A percentile compares a stretch with the other conserved stretches of the same genome.
These are phyloP conservation scores for Crithidia fasciculata DNA, from an alignment of 208 protist species.

Conservation along the genomic window DNA sequence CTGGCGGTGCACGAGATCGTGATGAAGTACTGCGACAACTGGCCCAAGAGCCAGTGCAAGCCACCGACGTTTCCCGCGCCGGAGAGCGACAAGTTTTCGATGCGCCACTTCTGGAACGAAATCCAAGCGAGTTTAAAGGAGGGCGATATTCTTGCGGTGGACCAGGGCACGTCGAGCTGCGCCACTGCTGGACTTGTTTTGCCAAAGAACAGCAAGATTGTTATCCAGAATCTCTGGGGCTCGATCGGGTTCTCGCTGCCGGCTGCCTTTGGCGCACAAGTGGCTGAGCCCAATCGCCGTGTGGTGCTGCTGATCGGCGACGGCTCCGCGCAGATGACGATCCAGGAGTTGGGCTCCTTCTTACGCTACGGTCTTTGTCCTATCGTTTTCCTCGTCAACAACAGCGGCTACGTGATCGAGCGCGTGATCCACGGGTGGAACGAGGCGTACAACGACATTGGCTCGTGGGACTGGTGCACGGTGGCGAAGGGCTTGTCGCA, in stretches of 20 bases:
- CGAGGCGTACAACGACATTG: slow-evolving; percentile 54
- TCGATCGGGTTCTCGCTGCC: slow-evolving; percentile 58
- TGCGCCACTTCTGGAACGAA: slow-evolving; percentile 51
- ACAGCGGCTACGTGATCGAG: slow-evolving; percentile 60
- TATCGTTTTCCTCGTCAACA: slow-evolving; percentile 55
- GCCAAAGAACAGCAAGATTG: slow-evolving; percentile 23
- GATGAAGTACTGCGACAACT: slow-evolving; percentile 31
- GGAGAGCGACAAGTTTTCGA: slow-evolving; percentile 27
- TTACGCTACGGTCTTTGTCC: slow-evolving; percentile 36
- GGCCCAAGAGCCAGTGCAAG: slow-evolving; percentile 14
- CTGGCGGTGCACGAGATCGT: slow-evolving; percentile 26
- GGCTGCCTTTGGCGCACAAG: slow-evolving; percentile 44
- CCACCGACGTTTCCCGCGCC: slow-evolving; percentile 28
- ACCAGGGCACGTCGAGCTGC: slow-evolving; percentile 50
- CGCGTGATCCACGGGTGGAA: slow-evolving; percentile 57
- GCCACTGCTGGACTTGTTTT: slow-evolving; percentile 35
- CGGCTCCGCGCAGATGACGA: slow-evolving; percentile 46
- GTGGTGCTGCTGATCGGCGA: slow-evolving; percentile 46
- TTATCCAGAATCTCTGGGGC: slow-evolving; percentile 46
- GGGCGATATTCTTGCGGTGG: slow-evolving; percentile 48
- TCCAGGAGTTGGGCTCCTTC: slow-evolving; percentile 54
- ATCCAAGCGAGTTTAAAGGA: slow-evolving; percentile 34
- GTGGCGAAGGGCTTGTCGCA: slow-evolving; percentile 33
- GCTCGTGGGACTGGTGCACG: slow-evolving; percentile 44
- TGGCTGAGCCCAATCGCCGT: slow-evolving; percentile 39